Conservation (phyloP, 108 stramenopile species). For the Nitzschia sp. region DNA sequence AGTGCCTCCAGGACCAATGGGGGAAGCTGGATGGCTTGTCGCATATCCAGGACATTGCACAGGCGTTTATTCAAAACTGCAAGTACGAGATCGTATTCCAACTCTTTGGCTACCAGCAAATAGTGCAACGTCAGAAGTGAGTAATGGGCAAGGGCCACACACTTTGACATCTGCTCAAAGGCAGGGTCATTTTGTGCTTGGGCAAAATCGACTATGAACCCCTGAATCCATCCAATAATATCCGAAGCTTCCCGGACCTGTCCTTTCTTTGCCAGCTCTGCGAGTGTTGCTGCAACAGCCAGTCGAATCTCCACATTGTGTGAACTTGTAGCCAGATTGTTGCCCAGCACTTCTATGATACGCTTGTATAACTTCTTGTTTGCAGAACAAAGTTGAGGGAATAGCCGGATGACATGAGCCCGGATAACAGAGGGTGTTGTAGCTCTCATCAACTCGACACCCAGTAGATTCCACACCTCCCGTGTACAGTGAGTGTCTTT, state of each 20-base stretch:
- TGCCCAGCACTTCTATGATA: conserved; percentile 55
- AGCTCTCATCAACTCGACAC: conserved; percentile 34
- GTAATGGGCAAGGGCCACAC: conserved; percentile 42
- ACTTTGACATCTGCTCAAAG: conserved; percentile 5
- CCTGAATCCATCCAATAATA: conserved; percentile 67
- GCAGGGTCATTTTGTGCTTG: conserved; percentile 45
- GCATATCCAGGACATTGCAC: conserved; percentile 38
- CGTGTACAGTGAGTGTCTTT: conserved; percentile 68
- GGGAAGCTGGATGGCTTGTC: conserved; percentile 38
- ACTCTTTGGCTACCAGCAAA: conserved; percentile 58
- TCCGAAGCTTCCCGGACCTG: conserved; percentile 65
- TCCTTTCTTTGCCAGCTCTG: conserved; percentile 64
- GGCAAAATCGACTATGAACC: conserved; percentile 49
- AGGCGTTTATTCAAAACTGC: conserved; percentile 68
- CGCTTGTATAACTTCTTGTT: conserved; percentile 71
- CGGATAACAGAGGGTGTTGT: conserved; percentile 45
- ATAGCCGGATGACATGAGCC: conserved; percentile 49
- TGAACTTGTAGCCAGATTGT: conserved; percentile 19
- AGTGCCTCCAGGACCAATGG: conserved; percentile 55
- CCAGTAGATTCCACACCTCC: conserved; percentile 62
- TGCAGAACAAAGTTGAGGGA: conserved; percentile 54
- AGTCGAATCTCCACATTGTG: conserved; percentile 43
- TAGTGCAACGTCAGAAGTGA: conserved; percentile 55
- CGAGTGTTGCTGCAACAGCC: conserved; percentile 63
- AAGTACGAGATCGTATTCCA: conserved; percentile 73